phyloP scores from a whole-genome alignment of 768 basidiomycete species.

The Lentinula sp. region DNA sequence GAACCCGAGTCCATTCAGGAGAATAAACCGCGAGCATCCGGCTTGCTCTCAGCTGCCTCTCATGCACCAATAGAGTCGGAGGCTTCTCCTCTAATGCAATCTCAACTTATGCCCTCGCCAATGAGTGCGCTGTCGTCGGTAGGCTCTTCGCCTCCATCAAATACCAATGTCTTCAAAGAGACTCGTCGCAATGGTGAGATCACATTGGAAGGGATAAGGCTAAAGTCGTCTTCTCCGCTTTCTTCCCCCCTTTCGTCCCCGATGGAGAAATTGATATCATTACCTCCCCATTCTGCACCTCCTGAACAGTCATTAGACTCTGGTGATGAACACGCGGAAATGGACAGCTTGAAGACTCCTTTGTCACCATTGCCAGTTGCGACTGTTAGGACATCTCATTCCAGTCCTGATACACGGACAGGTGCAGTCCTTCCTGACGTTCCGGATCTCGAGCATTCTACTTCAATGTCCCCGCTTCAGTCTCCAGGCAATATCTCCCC shows the following conservation, averaged over 20 bases:
- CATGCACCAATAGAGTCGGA: not conserved
- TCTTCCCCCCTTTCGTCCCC: conserved; percentile 2
- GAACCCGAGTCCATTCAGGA: not conserved
- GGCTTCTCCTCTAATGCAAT: not conserved
- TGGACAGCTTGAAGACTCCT: not conserved
- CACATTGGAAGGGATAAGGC: not conserved
- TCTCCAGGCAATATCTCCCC: not conserved
- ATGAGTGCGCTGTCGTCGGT: not conserved
- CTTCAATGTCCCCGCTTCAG: not conserved
- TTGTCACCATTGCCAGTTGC: not conserved
- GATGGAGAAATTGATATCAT: not conserved
- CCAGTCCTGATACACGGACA: not conserved
- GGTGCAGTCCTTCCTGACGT: not conserved
- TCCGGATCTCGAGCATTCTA: not conserved
- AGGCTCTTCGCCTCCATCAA: not conserved
- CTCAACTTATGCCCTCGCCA: not conserved
- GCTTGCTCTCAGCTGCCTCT: not conserved
- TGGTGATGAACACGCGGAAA: not conserved
- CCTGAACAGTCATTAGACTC: not conserved
- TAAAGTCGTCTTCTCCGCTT: not conserved
- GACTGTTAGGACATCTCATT: not conserved
- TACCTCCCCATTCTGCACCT: conserved; percentile 1
- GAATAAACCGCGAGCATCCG: not conserved
- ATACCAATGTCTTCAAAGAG: not conserved
- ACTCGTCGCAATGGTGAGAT: not conserved